These are phyloP conservation scores for Aspergillus sp. DNA, from an alignment of 2,329 filamentous ascomycete genomes.

Conservation along the genomic window DNA sequence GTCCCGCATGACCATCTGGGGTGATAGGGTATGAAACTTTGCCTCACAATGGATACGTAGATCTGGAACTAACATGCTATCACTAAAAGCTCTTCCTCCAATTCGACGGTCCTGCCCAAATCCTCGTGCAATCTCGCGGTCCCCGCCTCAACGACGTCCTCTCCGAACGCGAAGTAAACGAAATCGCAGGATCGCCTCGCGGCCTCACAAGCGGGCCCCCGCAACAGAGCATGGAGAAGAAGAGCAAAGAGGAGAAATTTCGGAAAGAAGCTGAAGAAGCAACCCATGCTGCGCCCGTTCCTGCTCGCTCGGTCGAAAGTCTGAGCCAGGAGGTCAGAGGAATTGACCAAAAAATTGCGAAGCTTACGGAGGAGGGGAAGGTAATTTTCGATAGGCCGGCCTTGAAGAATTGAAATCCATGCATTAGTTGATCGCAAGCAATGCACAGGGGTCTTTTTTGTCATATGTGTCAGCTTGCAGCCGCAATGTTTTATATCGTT, in stretches of 20 bases:
- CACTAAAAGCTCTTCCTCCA: constrained; percentile 65
- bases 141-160: constrained; percentile 71
- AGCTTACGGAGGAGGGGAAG: constrained; percentile 55
- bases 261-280: constrained; percentile 16
- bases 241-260: constrained; percentile 10
- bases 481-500: constrained; percentile 17
- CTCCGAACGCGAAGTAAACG: constrained; percentile 72
- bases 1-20: constrained; percentile 79
- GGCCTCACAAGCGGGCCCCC: constrained; percentile 60
- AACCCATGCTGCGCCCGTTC: constrained; percentile 17
- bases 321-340: constrained; percentile 25
- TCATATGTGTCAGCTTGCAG: constrained; percentile 12
- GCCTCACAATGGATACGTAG: neutral
- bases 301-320: constrained; percentile 22
- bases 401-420: constrained; percentile 14
- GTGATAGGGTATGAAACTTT: constrained; percentile 60
- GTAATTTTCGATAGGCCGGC: constrained; percentile 51
- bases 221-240: constrained; percentile 19
- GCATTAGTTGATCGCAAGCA: constrained; percentile 6
- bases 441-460: neutral
- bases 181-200: constrained; percentile 76
- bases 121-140: constrained; percentile 83
- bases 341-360: constrained; percentile 42
- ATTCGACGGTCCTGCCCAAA: constrained; percentile 77
- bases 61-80: constrained; percentile 1